phyloP scores from a whole-genome alignment of 140 eudicot genomes.

The Ambrosia hybrid region DNA sequence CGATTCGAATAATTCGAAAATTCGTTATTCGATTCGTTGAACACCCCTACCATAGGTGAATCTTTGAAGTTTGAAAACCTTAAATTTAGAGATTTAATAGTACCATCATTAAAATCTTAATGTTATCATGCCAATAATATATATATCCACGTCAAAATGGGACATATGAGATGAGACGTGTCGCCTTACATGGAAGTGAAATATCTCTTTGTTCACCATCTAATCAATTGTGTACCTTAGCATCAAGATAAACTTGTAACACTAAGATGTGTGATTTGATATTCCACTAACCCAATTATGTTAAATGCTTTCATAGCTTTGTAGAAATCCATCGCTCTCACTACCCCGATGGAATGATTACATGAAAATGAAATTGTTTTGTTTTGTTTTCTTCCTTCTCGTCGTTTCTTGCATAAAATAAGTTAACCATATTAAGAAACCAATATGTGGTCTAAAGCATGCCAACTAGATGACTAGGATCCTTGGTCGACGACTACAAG shows the following conservation, averaged over 20 bases:
- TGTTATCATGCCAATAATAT: neutral
- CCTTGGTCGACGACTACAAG: no score
- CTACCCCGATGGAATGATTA: slow-evolving; percentile 15
- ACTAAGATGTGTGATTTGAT: slow-evolving; percentile 23
- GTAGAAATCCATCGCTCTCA: slow-evolving; percentile 27
- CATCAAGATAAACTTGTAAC: slow-evolving; percentile 16
- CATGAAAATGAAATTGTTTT: neutral
- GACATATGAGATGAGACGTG: slow-evolving; percentile 4
- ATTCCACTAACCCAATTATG: slow-evolving; percentile 9
- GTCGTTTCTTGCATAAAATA: slow-evolving; percentile 11
- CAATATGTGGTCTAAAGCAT: slow-evolving; percentile 21
- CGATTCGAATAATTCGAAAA: no score
- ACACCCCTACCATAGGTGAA: no score
- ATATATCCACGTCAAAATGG: slow-evolving; percentile 5
- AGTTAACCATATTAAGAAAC: slow-evolving; percentile 2
- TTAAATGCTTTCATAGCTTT: slow-evolving; percentile 7
- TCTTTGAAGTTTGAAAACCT: no score
- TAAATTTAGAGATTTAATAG: neutral
- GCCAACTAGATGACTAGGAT: neutral
- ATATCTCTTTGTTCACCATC: slow-evolving; percentile 14
- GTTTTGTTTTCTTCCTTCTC: neutral
- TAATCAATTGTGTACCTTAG: slow-evolving; percentile 12
- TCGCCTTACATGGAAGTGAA: slow-evolving; percentile 18
- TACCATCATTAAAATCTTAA: neutral
- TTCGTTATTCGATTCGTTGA: no score